These are phyloP conservation scores for Solanum neorickii DNA, from an alignment of 257 asterid species.

Conservation along the genomic window DNA sequence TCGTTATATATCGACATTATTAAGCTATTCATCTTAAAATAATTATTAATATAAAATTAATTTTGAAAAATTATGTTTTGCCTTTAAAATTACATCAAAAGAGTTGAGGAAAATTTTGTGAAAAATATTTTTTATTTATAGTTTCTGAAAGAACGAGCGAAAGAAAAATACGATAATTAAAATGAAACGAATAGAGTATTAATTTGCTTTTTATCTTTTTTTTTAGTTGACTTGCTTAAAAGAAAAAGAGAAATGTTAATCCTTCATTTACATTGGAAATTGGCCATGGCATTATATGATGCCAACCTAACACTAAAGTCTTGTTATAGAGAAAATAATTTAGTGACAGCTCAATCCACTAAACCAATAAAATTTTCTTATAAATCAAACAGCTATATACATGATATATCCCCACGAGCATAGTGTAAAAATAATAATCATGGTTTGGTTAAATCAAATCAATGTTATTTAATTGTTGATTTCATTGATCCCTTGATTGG, in stretches of 20 bases:
- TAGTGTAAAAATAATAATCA: background rate
- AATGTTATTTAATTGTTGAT: background rate
- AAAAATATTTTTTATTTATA: background rate
- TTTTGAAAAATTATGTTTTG: background rate
- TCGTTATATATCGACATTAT: background rate
- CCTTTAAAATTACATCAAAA: background rate
- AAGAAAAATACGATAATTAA: background rate
- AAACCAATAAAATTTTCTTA: background rate
- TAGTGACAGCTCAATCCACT: conserved; percentile 11
- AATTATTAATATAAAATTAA: background rate
- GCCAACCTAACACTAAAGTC: background rate
- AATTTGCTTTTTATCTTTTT: background rate
- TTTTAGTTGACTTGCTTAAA: background rate
- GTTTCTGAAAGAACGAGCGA: background rate
- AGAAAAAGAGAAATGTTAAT: background rate
- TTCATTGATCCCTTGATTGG: background rate
- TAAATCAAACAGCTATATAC: background rate
- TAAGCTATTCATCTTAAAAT: background rate
- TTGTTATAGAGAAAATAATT: background rate
- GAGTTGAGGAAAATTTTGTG: background rate
- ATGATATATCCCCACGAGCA: background rate
- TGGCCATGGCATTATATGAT: background rate
- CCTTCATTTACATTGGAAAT: background rate
- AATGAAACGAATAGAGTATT: background rate
- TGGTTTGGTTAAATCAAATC: background rate